Conservation (phyloP, 2,329 filamentous ascomycete species). For the Fusarium redolens region DNA sequence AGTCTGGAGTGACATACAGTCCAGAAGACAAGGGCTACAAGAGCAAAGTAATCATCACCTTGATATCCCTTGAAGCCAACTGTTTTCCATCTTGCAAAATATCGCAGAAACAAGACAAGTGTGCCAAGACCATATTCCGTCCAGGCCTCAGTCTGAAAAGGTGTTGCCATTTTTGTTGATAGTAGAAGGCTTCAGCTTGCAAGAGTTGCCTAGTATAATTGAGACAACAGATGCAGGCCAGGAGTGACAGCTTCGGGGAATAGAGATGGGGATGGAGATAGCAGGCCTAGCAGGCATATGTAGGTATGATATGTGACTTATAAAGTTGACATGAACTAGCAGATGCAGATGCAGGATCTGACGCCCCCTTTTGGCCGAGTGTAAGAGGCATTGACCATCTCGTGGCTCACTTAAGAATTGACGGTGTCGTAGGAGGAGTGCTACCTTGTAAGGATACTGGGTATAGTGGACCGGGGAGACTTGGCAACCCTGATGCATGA, state of each 20-base stretch:
- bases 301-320: background rate
- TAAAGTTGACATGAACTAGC: background rate
- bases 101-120: slow-evolving; percentile 52
- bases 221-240: background rate
- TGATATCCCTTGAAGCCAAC: slow-evolving; percentile 56
- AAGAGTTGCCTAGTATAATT: background rate
- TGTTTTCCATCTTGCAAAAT: slow-evolving; percentile 52
- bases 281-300: background rate
- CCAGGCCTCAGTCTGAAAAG: slow-evolving; percentile 58
- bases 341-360: background rate
- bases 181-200: background rate
- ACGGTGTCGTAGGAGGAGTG: background rate
- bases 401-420: slow-evolving; percentile 5
- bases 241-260: background rate
- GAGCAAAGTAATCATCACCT: slow-evolving; percentile 57
- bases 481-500: background rate
- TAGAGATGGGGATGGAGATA: background rate
- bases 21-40: slow-evolving; percentile 52
- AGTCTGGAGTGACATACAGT: slow-evolving; percentile 44
- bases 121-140: slow-evolving; percentile 56
- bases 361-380: slow-evolving; percentile 9
- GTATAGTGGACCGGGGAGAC: slow-evolving; percentile 2
- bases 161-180: slow-evolving; percentile 47
- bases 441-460: background rate
- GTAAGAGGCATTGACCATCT: slow-evolving; percentile 19